Evolutionary conservation across 495 filamentous ascomycete genomes (phyloP).

Genomic region (Penicillium parvum): DNA sequence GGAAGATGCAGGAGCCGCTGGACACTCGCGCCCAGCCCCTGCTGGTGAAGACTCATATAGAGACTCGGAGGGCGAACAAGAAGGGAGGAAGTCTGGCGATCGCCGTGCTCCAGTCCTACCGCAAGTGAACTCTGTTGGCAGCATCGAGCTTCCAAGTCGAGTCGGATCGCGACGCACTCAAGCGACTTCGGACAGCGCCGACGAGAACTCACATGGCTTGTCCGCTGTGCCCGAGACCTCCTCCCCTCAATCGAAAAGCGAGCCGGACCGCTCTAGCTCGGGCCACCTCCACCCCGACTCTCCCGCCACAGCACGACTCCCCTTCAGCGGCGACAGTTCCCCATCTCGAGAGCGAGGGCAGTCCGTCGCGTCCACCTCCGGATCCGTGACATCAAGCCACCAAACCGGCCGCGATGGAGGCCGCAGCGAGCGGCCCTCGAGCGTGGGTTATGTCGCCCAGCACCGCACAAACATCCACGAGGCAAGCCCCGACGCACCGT

Average conservation of each 20-base stretch:
- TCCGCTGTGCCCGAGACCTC: constrained; percentile 24
- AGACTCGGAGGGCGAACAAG: constrained; percentile 42
- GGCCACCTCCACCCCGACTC: constrained; percentile 30
- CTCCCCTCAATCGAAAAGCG: constrained; percentile 6
- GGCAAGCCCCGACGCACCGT: constrained; percentile 52
- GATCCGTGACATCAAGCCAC: constrained; percentile 44
- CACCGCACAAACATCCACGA: constrained; percentile 58
- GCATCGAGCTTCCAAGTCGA: constrained; percentile 61
- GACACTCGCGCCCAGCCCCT: constrained; percentile 29
- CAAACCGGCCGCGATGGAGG: constrained; percentile 24
- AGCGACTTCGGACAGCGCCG: constrained; percentile 29
- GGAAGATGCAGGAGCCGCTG: constrained; percentile 28
- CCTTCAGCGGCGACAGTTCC: constrained; percentile 53
- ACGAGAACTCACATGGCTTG: constrained; percentile 6
- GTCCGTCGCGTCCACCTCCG: constrained; percentile 43
- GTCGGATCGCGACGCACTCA: constrained; percentile 53
- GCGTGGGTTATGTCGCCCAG: constrained; percentile 70
- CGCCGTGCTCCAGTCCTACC: constrained; percentile 51
- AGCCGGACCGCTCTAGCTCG: constrained; percentile 4
- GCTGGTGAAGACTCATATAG: constrained; percentile 40
- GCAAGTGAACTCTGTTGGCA: constrained; percentile 56
- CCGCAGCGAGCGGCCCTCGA: constrained; percentile 56
- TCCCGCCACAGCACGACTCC: constrained; percentile 46
- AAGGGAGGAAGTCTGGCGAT: constrained; percentile 9
- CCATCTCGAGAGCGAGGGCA: constrained; percentile 46